Percentiles rank a stretch among this genome's conserved stretches.
These are phyloP conservation scores for Grosmannia penicillata DNA, from an alignment of 2,329 filamentous ascomycete species.

Conservation along the genomic window DNA sequence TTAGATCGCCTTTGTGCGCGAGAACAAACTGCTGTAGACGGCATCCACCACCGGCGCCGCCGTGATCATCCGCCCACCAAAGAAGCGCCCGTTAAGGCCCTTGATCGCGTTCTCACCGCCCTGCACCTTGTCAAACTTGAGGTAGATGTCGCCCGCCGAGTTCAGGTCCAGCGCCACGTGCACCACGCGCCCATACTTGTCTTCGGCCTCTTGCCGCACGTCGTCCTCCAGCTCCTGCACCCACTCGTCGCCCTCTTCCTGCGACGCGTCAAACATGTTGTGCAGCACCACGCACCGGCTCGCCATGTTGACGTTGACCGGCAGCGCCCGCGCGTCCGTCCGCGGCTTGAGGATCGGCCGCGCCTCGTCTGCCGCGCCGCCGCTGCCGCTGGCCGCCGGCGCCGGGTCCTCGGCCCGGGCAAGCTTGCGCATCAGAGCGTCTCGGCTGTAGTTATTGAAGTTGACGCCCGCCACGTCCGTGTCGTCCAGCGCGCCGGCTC, in stretches of 20 bases:
- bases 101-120: constrained; percentile 96
- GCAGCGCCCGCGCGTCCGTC: constrained; percentile 50
- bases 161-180: constrained; percentile 93
- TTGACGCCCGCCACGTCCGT: constrained; percentile 97
- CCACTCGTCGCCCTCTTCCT: constrained; percentile 84
- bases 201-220: constrained; percentile 80
- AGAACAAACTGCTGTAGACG: constrained; percentile 95
- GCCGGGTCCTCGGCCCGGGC: constrained; percentile 70
- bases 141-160: constrained; percentile 89
- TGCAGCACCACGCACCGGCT: constrained; percentile 88
- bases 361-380: constrained; percentile 28
- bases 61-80: constrained; percentile 83
- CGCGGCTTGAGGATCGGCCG: constrained; percentile 65
- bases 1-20: constrained; percentile 69
- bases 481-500: constrained; percentile 90
- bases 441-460: constrained; percentile 98
- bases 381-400: constrained; percentile 17
- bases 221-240: constrained; percentile 89
- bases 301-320: constrained; percentile 72
- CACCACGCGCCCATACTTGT: constrained; percentile 92
- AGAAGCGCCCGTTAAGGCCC: constrained; percentile 91
- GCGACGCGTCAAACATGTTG: constrained; percentile 85
- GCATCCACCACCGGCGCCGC: constrained; percentile 94
- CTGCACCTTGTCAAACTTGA: constrained; percentile 93
- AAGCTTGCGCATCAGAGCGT: constrained; percentile 97